Evolutionary conservation across 371 early-diverging fungal species (phyloP).

Genomic region (Phascolomyces articulosus): DNA sequence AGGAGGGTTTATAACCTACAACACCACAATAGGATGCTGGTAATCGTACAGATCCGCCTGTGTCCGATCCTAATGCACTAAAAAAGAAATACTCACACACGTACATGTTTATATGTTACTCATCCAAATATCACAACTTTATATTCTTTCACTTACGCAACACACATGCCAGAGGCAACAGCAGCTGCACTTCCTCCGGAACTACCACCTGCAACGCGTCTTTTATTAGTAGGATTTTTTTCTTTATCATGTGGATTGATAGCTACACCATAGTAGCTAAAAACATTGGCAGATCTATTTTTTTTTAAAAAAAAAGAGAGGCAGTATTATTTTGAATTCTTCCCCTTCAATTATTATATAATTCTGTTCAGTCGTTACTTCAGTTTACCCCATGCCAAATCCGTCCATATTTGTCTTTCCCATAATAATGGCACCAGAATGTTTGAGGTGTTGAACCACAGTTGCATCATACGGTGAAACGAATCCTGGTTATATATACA

Average conservation of each 20-base stretch:
- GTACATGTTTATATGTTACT: no score
- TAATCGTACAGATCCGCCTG: slow-evolving; percentile 92
- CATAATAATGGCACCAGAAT: slow-evolving; percentile 72
- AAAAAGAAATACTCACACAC: not conserved
- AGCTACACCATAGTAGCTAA: slow-evolving; percentile 52
- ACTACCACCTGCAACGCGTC: slow-evolving; percentile 85
- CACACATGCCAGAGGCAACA: slow-evolving; percentile 79
- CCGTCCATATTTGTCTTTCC: slow-evolving; percentile 97
- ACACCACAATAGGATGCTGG: slow-evolving; percentile 95
- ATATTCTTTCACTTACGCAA: slow-evolving; percentile 64
- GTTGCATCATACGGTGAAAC: slow-evolving; percentile 82
- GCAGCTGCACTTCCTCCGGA: slow-evolving; percentile 95
- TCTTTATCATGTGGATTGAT: slow-evolving; percentile 47
- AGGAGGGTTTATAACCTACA: slow-evolving; percentile 92
- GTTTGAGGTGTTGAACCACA: slow-evolving; percentile 60
- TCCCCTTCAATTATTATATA: no score
- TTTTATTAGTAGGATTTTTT: slow-evolving; percentile 13
- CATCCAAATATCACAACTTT: no score
- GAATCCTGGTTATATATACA: slow-evolving; percentile 51
- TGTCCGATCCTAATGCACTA: slow-evolving; percentile 90
- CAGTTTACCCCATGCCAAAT: slow-evolving; percentile 97
- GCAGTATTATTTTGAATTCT: no score
- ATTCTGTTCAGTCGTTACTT: no score
- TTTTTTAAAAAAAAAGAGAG: not conserved
- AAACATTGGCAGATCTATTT: slow-evolving; percentile 55